phyloP scores from a whole-genome alignment of 192 early-diverging fungal genomes.

The Linderina pennispora region DNA sequence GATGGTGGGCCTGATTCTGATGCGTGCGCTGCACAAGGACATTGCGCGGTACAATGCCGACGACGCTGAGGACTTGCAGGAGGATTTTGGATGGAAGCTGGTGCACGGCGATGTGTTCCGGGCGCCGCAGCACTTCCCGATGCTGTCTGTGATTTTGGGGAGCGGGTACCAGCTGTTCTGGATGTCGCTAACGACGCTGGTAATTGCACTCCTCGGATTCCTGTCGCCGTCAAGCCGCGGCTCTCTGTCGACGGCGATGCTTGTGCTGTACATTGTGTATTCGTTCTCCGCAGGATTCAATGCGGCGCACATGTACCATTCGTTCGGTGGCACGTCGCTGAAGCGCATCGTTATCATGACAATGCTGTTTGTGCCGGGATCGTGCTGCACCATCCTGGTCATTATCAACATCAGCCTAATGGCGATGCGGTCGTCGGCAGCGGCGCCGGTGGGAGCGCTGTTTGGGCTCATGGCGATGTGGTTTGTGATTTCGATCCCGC shows the following conservation, averaged over 20 bases:
- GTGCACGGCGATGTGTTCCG: constrained; percentile 98
- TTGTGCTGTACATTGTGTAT: constrained; percentile 89
- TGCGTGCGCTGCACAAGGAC: constrained; percentile 86
- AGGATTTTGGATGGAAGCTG: constrained; percentile 98
- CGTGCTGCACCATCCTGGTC: constrained; percentile 56
- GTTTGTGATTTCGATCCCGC: constrained; percentile 75
- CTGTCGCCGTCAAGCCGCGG: constrained; percentile 87
- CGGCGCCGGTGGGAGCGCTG: constrained; percentile 85
- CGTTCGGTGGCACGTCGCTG: constrained; percentile 88
- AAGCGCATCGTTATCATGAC: constrained; percentile 77
- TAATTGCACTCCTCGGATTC: constrained; percentile 94
- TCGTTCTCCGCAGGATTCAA: constrained; percentile 83
- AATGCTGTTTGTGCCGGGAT: constrained; percentile 69
- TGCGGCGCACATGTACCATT: constrained; percentile 87
- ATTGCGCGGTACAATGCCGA: constrained; percentile 87
- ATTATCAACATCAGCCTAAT: constrained; percentile 84
- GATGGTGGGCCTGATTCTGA: constrained; percentile 84
- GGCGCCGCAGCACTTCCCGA: constrained; percentile 65
- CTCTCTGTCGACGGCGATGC: constrained; percentile 88
- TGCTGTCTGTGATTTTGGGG: constrained; percentile 76
- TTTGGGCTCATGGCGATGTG: constrained; percentile 77
- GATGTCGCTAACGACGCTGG: constrained; percentile 66
- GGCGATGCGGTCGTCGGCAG: constrained; percentile 72
- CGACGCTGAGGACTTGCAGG: constrained; percentile 64
- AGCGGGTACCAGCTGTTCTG: constrained; percentile 76